These are phyloP conservation scores for Aspergillus sclerotiicarbonarius DNA, from an alignment of 495 filamentous ascomycete genomes.

Conservation along the genomic window DNA sequence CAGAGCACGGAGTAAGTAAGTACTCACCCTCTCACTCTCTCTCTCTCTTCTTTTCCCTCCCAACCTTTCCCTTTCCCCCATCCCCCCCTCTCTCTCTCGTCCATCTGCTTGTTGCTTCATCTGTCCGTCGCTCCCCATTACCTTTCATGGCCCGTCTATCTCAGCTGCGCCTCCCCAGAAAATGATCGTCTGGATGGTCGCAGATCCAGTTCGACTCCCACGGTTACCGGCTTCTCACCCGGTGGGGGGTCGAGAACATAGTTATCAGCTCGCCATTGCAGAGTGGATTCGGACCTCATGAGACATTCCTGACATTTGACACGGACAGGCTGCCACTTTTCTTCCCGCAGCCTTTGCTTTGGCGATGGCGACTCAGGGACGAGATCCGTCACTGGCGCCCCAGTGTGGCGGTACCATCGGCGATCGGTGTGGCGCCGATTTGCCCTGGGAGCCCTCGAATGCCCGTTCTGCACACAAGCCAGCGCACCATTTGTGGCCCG, in stretches of 20 bases:
- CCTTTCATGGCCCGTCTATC: background rate
- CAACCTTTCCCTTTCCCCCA: background rate
- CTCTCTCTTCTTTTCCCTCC: background rate
- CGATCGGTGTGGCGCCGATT: background rate
- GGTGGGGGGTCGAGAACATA: slow-evolving; percentile 2
- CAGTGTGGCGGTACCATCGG: slow-evolving; percentile 2
- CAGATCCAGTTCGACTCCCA: slow-evolving; percentile 1
- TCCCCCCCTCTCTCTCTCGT: background rate
- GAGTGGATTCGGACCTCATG: background rate
- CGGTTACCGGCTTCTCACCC: background rate
- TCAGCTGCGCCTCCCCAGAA: background rate
- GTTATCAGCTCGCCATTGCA: slow-evolving; percentile 13
- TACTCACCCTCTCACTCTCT: too few species aligned
- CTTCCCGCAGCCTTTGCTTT: background rate
- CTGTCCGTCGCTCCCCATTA: background rate
- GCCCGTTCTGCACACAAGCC: background rate
- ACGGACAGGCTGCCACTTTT: background rate
- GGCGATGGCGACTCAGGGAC: background rate
- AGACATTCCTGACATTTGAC: background rate
- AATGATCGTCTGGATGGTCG: background rate
- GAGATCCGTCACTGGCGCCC: background rate
- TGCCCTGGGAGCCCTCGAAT: background rate
- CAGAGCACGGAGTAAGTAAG: too few species aligned
- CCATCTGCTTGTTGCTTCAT: background rate
- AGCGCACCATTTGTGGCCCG: background rate